phyloP scores from a whole-genome alignment of 495 filamentous ascomycete species.

The Trichoderma erinaceum region DNA sequence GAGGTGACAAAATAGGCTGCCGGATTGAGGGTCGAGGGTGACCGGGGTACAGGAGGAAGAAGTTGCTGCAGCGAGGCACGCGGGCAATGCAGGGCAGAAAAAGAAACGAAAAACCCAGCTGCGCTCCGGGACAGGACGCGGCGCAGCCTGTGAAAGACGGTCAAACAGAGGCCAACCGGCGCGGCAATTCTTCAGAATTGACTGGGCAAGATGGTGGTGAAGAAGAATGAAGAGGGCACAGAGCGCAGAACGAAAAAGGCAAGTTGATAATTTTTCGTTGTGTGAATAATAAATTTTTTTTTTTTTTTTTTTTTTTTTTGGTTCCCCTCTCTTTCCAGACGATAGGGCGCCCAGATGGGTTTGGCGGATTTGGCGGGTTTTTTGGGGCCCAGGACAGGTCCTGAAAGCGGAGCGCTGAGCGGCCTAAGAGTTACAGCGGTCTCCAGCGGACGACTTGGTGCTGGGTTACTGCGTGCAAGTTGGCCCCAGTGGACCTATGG shows the following conservation, averaged over 20 bases:
- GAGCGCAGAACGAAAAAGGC: slow-evolving; percentile 12
- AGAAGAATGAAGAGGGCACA: slow-evolving; percentile 10
- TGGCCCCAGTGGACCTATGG: slow-evolving; percentile 11
- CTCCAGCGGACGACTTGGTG: neutral
- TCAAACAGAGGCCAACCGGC: slow-evolving; percentile 6
- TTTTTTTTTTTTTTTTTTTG: slow-evolving; percentile 10
- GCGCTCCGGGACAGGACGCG: slow-evolving; percentile 4
- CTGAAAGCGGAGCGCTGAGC: slow-evolving; percentile 10
- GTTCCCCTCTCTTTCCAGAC: neutral
- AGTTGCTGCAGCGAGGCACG: neutral
- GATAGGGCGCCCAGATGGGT: slow-evolving; percentile 10
- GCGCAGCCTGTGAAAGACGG: slow-evolving; percentile 6
- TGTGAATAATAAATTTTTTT: slow-evolving; percentile 13
- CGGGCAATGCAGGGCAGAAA: slow-evolving; percentile 6
- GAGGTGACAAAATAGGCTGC: slow-evolving; percentile 7
- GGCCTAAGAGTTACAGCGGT: slow-evolving; percentile 10
- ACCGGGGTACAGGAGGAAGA: slow-evolving; percentile 4
- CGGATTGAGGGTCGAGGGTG: slow-evolving; percentile 2
- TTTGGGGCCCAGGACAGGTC: neutral
- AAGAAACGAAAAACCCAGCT: slow-evolving; percentile 1
- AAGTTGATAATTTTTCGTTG: slow-evolving; percentile 10
- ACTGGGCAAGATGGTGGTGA: slow-evolving; percentile 11
- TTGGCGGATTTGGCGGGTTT: slow-evolving; percentile 7
- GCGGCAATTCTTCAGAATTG: slow-evolving; percentile 12
- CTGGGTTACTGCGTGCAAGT: neutral